Evolutionary conservation across 148 eudicot genomes (phyloP).

Genomic region (Silene uniflora): DNA sequence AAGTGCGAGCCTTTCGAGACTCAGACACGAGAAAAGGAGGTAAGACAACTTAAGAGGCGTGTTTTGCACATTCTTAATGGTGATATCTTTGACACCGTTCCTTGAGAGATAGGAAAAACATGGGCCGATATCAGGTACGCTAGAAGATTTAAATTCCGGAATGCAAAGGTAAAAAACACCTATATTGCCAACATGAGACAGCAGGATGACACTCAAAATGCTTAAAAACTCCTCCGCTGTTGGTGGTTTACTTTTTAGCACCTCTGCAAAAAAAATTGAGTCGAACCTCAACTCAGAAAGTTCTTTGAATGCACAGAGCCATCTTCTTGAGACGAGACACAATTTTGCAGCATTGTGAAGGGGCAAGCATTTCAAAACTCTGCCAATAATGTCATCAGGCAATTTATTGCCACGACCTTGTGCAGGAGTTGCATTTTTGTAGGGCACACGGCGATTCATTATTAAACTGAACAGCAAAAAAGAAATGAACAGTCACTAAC

Average conservation of each 20-base stretch:
- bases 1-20: slow-evolving; percentile 2
- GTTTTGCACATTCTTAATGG: slow-evolving; percentile 1
- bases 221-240: neutral
- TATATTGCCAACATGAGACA: slow-evolving; percentile 13
- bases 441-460: neutral
- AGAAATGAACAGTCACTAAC: neutral
- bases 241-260: neutral
- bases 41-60: neutral
- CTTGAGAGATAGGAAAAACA: slow-evolving; percentile 7
- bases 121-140: neutral
- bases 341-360: slow-evolving; percentile 4
- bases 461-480: neutral
- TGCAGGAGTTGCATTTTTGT: neutral
- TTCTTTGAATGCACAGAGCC: neutral
- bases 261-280: neutral
- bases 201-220: neutral
- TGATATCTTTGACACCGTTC: slow-evolving; percentile 10
- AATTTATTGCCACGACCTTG: neutral
- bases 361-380: slow-evolving; percentile 10
- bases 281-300: slow-evolving; percentile 5
- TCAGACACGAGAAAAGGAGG: slow-evolving; percentile 11
- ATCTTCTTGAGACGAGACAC: neutral
- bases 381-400: neutral
- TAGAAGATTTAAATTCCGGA: neutral
- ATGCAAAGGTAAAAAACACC: neutral